These are phyloP conservation scores for Xylariaceae sp. DNA, from an alignment of 2,329 filamentous ascomycete genomes.

Conservation along the genomic window DNA sequence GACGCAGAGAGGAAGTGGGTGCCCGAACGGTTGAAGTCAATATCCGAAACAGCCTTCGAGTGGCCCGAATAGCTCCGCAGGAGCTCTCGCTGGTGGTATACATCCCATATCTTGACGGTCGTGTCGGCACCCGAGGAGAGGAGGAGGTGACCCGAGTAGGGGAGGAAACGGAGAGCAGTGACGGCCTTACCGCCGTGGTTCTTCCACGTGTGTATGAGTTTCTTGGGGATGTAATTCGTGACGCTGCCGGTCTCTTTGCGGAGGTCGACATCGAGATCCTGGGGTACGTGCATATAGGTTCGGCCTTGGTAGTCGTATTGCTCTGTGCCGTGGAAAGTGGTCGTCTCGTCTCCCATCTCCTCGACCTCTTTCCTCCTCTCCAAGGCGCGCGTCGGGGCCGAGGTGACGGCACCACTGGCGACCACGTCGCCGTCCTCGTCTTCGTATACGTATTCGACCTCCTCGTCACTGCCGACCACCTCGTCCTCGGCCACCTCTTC, in stretches of 20 bases:
- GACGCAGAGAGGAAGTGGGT: constrained; percentile 83
- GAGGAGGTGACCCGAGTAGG: constrained; percentile 76
- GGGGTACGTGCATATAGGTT: constrained; percentile 96
- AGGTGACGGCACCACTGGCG: constrained; percentile 54
- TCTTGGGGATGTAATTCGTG: constrained; percentile 93
- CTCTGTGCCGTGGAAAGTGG: constrained; percentile 75
- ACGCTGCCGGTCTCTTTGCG: constrained; percentile 69
- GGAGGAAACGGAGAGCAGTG: constrained; percentile 85
- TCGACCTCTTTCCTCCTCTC: constrained; percentile 51
- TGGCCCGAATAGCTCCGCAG: constrained; percentile 89
- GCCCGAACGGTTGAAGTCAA: constrained; percentile 77
- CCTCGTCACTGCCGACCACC: constrained; percentile 69
- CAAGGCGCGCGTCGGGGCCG: constrained; percentile 47
- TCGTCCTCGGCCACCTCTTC: constrained; percentile 68
- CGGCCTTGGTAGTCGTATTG: constrained; percentile 90
- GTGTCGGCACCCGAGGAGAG: constrained; percentile 85
- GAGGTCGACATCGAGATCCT: constrained; percentile 80
- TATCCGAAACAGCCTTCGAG: constrained; percentile 80
- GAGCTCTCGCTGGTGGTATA: constrained; percentile 82
- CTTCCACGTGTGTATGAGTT: constrained; percentile 85
- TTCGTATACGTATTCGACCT: constrained; percentile 70
- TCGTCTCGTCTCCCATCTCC: constrained; percentile 65
- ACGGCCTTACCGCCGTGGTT: constrained; percentile 73
- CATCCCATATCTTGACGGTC: constrained; percentile 90
- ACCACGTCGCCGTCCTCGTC: constrained; percentile 57